Base-by-base conservation (phyloP, 768 basidiomycete genomes). In the Pisolithus sp. region DNA sequence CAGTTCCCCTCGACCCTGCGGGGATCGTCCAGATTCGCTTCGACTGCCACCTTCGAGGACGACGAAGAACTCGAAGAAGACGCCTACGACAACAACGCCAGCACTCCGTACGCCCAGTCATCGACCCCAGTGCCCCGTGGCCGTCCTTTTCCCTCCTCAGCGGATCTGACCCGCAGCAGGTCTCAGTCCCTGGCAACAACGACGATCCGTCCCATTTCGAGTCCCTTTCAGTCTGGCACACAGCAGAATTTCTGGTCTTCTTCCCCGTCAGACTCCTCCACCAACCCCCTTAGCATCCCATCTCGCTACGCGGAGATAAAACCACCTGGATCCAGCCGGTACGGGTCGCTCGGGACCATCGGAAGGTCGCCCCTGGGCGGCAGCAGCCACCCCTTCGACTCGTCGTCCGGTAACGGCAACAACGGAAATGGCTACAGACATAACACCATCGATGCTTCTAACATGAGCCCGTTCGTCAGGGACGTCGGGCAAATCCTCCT, bases 381-480 rank as follows among this genome's bases (percentile, higher is more conserved):
- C 30, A 30, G 23, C 28, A 30, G 28, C 28, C 28, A 10, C 57
- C 68, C 69, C 55, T 66, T 72, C 55, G 78, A 78, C 60, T 77
- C 76, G 42, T 73, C 74, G 54, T 68, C 73, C 59, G 72, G 72
- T 59, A 63, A 65, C 53, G 69, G 72, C 61, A 80, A 78, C 67
- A 78, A 74, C 59, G 70, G 71, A 67, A 69, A 72, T 51, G 71
- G 55, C 58, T 9, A 55, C 57, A 67, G 68, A 56, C 70, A 74
- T 53, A 34, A 34, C 13, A 62, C 73, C 31, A 67, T 67, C 21
- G 77, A 90, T 67, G 68, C 80, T 39, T 86, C 87, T 30, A 92
- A 91, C 63, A 86, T 89, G 79, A 83, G 80, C 56, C 89, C 89
- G 0, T 92, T 92, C 63, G 80, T 88, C 18, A 74, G 89, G 21